Percentiles rank a stretch among this genome's conserved stretches.
These are phyloP conservation scores for Rosa hybrid DNA, from an alignment of 331 rosid genomes.

Conservation along the genomic window DNA sequence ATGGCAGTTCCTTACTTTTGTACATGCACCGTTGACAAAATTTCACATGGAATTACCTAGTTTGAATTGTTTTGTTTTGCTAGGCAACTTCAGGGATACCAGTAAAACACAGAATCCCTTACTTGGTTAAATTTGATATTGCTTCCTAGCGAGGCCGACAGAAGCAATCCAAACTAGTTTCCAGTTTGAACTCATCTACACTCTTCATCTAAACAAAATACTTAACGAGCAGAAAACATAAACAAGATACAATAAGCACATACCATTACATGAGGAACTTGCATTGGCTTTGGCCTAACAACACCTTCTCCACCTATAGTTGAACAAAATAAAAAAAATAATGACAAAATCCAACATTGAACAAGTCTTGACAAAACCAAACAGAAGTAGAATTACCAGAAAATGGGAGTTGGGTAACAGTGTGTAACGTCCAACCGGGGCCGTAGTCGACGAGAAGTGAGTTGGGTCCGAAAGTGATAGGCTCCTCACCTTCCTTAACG, in stretches of 20 bases:
- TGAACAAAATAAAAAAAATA: neutral
- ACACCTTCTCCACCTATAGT: conserved; percentile 20
- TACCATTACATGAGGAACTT: conserved; percentile 15
- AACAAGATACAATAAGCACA: neutral
- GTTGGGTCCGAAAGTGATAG: conserved; percentile 67
- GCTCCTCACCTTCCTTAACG: conserved; percentile 57
- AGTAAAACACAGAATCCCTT: too few species aligned
- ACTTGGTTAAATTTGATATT: too few species aligned
- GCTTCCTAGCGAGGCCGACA: neutral
- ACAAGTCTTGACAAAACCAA: neutral
- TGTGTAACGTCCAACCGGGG: conserved; percentile 56
- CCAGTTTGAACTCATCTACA: neutral
- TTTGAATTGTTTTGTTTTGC: too few species aligned
- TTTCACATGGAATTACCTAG: too few species aligned
- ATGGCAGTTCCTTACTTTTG: too few species aligned
- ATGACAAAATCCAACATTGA: neutral
- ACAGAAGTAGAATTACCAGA: conserved; percentile 16
- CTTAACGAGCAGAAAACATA: neutral
- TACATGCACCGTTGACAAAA: too few species aligned
- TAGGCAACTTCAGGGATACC: too few species aligned
- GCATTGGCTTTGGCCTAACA: conserved; percentile 10
- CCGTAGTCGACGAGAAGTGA: conserved; percentile 56
- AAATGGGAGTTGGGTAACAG: conserved; percentile 34
- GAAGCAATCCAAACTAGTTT: too few species aligned
- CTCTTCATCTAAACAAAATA: neutral